Percentiles rank a stretch among this genome's conserved stretches.
These are phyloP conservation scores for Penicillium roqueforti DNA, from an alignment of 495 filamentous ascomycete genomes.

Conservation along the genomic window DNA sequence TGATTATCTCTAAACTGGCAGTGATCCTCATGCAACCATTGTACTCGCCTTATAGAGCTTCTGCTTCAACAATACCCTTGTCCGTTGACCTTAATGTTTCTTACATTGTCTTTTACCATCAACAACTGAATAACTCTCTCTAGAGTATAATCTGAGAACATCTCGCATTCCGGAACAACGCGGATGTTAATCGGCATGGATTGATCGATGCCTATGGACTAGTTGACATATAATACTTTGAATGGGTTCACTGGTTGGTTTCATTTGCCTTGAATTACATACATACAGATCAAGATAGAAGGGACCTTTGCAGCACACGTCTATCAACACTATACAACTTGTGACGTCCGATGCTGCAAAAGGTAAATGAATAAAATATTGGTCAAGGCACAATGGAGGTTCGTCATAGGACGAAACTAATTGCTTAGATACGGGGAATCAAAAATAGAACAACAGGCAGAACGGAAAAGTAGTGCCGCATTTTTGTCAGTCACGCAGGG, in stretches of 20 bases:
- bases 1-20: too few relatives aligned
- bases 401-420: conserved; percentile 1
- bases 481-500: conserved; percentile 11
- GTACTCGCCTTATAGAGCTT: too few relatives aligned
- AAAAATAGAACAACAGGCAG: conserved; percentile 7
- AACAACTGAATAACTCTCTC: too few relatives aligned
- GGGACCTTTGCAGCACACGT: conserved; percentile 14
- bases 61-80: too few relatives aligned
- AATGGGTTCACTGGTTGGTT: background rate
- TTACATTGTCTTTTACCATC: too few relatives aligned
- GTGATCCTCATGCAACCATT: too few relatives aligned
- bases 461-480: conserved; percentile 3
- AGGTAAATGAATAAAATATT: background rate
- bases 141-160: too few relatives aligned
- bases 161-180: too few relatives aligned
- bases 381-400: conserved; percentile 3
- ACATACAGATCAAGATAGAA: conserved; percentile 13
- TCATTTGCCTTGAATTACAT: conserved; percentile 26
- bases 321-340: conserved; percentile 3
- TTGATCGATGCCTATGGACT: too few relatives aligned
- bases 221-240: too few relatives aligned
- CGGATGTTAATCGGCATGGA: background rate
- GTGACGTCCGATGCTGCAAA: conserved; percentile 4
- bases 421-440: conserved; percentile 24
- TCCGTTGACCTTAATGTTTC: too few relatives aligned